Conservation (phyloP, 257 asterid species). For the Nicotiana benthamiana region DNA sequence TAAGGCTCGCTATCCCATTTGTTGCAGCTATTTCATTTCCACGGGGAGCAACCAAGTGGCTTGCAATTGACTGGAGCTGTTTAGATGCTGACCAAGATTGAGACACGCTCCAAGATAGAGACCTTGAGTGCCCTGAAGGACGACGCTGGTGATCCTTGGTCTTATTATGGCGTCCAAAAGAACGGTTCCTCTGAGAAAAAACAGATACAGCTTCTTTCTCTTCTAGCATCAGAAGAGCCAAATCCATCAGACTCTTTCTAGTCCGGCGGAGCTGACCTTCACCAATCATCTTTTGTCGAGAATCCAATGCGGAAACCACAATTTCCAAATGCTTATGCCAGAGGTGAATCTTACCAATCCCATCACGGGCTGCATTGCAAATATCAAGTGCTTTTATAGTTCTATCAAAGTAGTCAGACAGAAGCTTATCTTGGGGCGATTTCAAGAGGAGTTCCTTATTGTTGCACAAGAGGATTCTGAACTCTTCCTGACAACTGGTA, state of each 20-base stretch:
- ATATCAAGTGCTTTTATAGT: constrained; percentile 83
- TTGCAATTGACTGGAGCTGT: constrained; percentile 77
- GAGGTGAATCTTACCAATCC: constrained; percentile 57
- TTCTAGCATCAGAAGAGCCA: constrained; percentile 71
- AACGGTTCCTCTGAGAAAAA: constrained; percentile 58
- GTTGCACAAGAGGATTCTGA: constrained; percentile 31
- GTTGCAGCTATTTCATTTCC: constrained; percentile 56
- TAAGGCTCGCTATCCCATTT: constrained; percentile 44
- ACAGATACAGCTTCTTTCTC: constrained; percentile 60
- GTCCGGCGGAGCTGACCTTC: constrained; percentile 84
- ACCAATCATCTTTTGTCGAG: constrained; percentile 29
- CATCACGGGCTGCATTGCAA: constrained; percentile 81
- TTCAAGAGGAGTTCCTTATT: constrained; percentile 39
- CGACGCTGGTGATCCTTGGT: constrained; percentile 49
- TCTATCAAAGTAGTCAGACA: constrained; percentile 62
- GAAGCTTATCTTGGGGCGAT: constrained; percentile 48
- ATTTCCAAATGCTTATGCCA: constrained; percentile 86
- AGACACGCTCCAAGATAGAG: constrained; percentile 94
- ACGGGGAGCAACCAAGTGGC: constrained; percentile 59
- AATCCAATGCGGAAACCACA: constrained; percentile 49
- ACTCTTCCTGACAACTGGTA: constrained; percentile 54
- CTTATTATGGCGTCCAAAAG: constrained; percentile 58
- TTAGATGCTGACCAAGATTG: constrained; percentile 88
- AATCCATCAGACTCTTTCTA: constrained; percentile 69
- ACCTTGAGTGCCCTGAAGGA: constrained; percentile 64